Evolutionary conservation across 345 rosid genomes (phyloP).

Genomic region (Angophora floribunda): DNA sequence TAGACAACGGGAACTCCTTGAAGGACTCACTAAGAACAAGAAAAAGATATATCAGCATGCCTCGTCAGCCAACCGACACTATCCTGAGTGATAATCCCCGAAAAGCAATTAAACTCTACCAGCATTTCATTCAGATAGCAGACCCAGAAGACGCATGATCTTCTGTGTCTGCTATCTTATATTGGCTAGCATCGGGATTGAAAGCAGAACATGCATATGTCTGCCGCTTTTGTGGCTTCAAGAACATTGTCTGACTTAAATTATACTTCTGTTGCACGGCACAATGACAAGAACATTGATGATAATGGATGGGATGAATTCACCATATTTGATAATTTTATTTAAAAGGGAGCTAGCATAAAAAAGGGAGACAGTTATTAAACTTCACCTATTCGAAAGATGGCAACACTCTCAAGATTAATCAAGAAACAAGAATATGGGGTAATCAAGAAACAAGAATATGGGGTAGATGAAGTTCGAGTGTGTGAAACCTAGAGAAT

Average conservation of each 20-base stretch:
- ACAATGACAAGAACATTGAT: neutral
- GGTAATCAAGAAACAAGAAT: neutral
- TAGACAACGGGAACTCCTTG: neutral
- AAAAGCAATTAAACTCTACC: neutral
- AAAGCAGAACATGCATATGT: neutral
- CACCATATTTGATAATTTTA: neutral
- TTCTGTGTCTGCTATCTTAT: too few species aligned
- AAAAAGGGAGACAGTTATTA: neutral
- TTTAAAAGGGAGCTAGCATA: neutral
- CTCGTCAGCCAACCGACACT: neutral
- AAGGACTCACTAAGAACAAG: neutral
- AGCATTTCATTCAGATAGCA: neutral
- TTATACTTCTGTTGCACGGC: too few species aligned
- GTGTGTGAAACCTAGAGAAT: neutral
- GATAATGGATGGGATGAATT: neutral
- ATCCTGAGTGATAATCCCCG: neutral
- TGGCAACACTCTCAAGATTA: neutral
- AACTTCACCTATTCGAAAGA: neutral
- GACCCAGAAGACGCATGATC: neutral
- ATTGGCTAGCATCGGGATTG: neutral
- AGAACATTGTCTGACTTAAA: neutral
- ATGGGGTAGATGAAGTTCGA: neutral
- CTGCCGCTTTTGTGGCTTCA: neutral
- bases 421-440: neutral
- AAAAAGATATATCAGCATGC: neutral